phyloP scores from a whole-genome alignment of 306 rosid genomes.

The Inga oerstediana region DNA sequence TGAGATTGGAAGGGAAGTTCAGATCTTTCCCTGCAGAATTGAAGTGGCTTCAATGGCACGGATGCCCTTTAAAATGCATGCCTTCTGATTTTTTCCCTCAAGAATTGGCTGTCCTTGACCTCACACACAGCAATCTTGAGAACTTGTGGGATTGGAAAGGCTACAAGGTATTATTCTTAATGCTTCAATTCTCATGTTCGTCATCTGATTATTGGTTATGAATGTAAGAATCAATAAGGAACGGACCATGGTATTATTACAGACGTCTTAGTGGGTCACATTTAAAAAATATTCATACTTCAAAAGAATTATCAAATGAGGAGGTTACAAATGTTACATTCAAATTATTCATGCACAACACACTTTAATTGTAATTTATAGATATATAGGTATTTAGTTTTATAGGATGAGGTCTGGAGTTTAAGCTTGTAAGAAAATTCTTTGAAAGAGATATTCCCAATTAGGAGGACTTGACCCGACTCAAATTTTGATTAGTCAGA shows the following conservation, averaged over 20 bases:
- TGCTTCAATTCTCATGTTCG: background rate
- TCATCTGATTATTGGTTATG: background rate
- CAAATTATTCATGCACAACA: background rate
- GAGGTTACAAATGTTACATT: background rate
- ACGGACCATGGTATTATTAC: background rate
- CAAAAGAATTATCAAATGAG: background rate
- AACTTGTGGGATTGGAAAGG: constrained; percentile 36
- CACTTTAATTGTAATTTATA: background rate
- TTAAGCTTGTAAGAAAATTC: background rate
- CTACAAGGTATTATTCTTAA: constrained; percentile 37
- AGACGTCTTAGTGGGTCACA: background rate
- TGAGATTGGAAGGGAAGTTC: constrained; percentile 44
- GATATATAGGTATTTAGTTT: no score
- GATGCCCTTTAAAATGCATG: constrained; percentile 46
- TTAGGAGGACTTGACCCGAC: background rate
- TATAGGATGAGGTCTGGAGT: background rate
- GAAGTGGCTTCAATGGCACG: constrained; percentile 69
- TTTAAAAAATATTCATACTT: background rate
- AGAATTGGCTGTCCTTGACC: constrained; percentile 58
- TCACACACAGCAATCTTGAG: constrained; percentile 48
- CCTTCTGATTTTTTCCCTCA: constrained; percentile 41
- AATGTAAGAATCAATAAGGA: background rate
- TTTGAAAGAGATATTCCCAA: no score
- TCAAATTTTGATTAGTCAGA: background rate
- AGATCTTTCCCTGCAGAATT: constrained; percentile 42